phyloP scores from a whole-genome alignment of 2,329 filamentous ascomycete genomes.

The Calonectria pseudoreteaudii region DNA sequence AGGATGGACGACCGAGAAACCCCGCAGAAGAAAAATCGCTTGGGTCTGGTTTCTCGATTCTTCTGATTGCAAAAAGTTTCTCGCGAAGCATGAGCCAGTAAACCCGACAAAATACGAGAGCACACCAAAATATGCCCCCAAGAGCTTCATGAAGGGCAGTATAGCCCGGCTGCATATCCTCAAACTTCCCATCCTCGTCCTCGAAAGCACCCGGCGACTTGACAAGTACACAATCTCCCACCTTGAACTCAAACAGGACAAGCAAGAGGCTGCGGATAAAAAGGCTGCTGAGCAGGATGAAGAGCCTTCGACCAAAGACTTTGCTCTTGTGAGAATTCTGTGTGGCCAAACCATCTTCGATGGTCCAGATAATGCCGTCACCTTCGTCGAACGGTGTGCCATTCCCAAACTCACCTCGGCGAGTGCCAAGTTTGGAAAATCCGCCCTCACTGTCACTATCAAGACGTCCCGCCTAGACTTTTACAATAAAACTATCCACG shows the following conservation, averaged over 20 bases:
- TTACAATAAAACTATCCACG: constrained; percentile 60
- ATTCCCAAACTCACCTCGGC: constrained; percentile 39
- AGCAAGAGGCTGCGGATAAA: constrained; percentile 26
- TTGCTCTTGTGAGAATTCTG: constrained; percentile 44
- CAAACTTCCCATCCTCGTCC: constrained; percentile 42
- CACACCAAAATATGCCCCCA: not conserved
- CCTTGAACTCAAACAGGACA: constrained; percentile 43
- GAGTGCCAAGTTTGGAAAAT: constrained; percentile 56
- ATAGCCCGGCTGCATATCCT: constrained; percentile 48
- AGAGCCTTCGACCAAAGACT: constrained; percentile 34
- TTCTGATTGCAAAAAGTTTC: constrained; percentile 56
- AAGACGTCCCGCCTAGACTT: constrained; percentile 60
- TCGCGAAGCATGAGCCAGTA: constrained; percentile 50
- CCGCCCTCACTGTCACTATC: constrained; percentile 55
- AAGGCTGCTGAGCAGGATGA: constrained; percentile 11
- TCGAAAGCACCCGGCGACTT: constrained; percentile 49
- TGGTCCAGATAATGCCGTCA: constrained; percentile 44
- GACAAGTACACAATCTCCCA: constrained; percentile 41
- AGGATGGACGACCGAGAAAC: constrained; percentile 59
- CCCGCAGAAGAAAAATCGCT: constrained; percentile 47
- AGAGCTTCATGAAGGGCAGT: not conserved
- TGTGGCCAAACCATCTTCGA: constrained; percentile 63
- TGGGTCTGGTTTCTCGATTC: constrained; percentile 57
- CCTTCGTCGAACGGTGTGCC: constrained; percentile 57
- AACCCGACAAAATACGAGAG: not conserved